phyloP scores from a whole-genome alignment of 2,329 filamentous ascomycete species.

The Grosmannia huntii region DNA sequence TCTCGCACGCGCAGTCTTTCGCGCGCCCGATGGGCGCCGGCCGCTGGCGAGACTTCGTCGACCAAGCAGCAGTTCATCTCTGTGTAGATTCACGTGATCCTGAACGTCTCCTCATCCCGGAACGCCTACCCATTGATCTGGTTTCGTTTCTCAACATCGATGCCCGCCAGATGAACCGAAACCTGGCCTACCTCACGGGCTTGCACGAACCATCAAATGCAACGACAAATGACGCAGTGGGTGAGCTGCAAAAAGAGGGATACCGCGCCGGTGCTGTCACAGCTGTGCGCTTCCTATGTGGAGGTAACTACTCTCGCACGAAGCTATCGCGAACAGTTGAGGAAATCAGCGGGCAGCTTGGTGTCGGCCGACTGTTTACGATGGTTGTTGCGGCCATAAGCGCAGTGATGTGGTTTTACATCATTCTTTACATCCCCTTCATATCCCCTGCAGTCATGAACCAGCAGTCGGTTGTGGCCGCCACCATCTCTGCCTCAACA shows the following conservation, averaged over 20 bases:
- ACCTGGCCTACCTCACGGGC: constrained; percentile 35
- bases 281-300: not conserved
- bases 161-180: constrained; percentile 39
- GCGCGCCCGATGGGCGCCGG: constrained; percentile 17
- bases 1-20: constrained; percentile 30
- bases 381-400: not conserved
- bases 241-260: not conserved
- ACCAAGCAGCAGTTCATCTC: constrained; percentile 32
- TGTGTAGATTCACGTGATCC: constrained; percentile 30
- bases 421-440: not conserved
- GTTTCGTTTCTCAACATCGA: constrained; percentile 36
- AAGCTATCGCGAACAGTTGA: not conserved
- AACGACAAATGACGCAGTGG: not conserved
- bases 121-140: constrained; percentile 34
- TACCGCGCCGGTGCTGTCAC: not conserved
- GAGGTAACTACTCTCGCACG: not conserved
- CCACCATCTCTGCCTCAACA: not conserved
- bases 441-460: not conserved
- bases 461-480: not conserved
- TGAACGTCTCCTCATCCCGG: constrained; percentile 21
- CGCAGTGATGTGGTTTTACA: not conserved
- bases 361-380: not conserved
- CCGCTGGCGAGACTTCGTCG: constrained; percentile 22
- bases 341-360: not conserved
- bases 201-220: constrained; percentile 14